These are phyloP conservation scores for Drechslerella dactyloides DNA, from an alignment of 2,329 filamentous ascomycete species.

Conservation along the genomic window DNA sequence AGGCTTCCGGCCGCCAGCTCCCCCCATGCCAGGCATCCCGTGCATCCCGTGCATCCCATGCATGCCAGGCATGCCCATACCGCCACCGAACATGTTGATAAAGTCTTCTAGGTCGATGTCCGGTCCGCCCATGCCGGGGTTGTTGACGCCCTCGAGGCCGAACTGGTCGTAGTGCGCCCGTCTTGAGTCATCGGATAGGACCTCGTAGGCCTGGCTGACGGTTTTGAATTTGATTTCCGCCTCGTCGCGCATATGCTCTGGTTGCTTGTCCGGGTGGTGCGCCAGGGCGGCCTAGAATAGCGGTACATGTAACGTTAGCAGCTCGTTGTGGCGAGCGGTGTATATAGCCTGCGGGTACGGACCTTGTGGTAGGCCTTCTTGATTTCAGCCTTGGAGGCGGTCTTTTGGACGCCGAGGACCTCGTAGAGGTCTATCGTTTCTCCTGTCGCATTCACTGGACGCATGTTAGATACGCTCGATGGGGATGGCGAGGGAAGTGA, in stretches of 20 bases:
- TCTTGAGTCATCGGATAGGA: slow-evolving; percentile 94
- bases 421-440: slow-evolving; percentile 71
- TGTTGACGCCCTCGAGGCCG: slow-evolving; percentile 94
- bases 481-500: not conserved
- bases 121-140: slow-evolving; percentile 69
- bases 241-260: slow-evolving; percentile 80
- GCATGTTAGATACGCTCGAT: slow-evolving; percentile 25
- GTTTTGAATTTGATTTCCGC: slow-evolving; percentile 93
- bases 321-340: slow-evolving; percentile 1
- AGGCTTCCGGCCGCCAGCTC: slow-evolving; percentile 62
- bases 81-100: slow-evolving; percentile 66
- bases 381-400: slow-evolving; percentile 78
- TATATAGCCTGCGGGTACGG: slow-evolving; percentile 54
- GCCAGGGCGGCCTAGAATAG: slow-evolving; percentile 74
- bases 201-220: slow-evolving; percentile 94
- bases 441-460: slow-evolving; percentile 53
- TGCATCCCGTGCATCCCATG: slow-evolving; percentile 62
- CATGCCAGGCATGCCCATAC: slow-evolving; percentile 65
- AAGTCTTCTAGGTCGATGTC: slow-evolving; percentile 90
- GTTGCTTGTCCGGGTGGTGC: slow-evolving; percentile 94
- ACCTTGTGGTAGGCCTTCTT: slow-evolving; percentile 98
- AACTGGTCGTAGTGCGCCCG: slow-evolving; percentile 89
- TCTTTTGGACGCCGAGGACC: slow-evolving; percentile 76
- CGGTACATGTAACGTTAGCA: slow-evolving; percentile 12
- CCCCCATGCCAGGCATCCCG: slow-evolving; percentile 60